These are phyloP conservation scores for Rubus idaeus DNA, from an alignment of 306 rosid species.

Conservation along the genomic window DNA sequence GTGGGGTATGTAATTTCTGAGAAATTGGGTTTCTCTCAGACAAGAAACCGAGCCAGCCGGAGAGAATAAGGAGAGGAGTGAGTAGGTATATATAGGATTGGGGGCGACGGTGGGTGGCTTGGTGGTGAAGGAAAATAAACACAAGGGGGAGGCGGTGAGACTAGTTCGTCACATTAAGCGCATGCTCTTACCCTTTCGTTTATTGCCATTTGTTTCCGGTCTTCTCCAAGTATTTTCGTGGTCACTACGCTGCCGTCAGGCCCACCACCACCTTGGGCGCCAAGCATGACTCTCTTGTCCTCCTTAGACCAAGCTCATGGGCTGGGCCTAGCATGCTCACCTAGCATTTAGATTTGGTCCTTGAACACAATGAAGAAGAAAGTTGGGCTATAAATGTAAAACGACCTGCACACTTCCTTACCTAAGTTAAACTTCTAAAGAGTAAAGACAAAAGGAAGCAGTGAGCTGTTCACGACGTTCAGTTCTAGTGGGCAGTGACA, in stretches of 20 bases:
- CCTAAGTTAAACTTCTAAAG: too few relatives aligned
- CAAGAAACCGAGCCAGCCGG: slow-evolving; percentile 6
- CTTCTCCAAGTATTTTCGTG: slow-evolving; percentile 25
- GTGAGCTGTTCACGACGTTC: not conserved
- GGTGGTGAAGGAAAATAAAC: slow-evolving; percentile 1
- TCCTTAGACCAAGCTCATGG: too few relatives aligned
- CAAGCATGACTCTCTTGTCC: not conserved
- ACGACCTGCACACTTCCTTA: too few relatives aligned
- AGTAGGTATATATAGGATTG: not conserved
- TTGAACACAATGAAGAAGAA: too few relatives aligned
- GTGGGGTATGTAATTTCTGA: not conserved
- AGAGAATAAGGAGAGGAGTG: not conserved
- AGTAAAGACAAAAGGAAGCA: too few relatives aligned
- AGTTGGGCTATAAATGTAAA: too few relatives aligned
- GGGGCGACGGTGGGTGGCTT: not conserved
- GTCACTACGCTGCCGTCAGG: slow-evolving; percentile 14
- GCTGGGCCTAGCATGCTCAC: too few relatives aligned
- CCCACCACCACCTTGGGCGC: slow-evolving; percentile 4
- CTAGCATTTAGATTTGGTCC: too few relatives aligned
- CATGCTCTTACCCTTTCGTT: not conserved
- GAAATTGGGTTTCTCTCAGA: not conserved
- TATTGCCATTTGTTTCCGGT: slow-evolving; percentile 9
- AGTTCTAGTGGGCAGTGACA: not conserved
- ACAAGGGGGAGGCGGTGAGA: slow-evolving; percentile 13
- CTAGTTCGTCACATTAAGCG: slow-evolving; percentile 22